Conservation (phyloP, 768 basidiomycete genomes). For the Artomyces pyxidatus region DNA sequence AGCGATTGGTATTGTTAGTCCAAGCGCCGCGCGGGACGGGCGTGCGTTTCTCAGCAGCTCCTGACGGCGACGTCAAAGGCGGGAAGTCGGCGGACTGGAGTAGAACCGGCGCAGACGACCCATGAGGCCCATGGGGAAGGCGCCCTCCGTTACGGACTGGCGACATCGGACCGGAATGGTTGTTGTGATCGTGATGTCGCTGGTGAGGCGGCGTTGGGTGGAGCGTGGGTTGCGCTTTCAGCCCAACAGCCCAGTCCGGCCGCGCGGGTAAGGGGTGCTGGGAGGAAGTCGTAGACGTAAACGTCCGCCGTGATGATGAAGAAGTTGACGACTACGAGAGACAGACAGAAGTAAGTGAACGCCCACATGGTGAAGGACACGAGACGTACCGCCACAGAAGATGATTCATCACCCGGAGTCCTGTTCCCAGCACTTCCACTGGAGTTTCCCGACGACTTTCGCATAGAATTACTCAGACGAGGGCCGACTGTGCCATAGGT, state of each 20-base stretch:
- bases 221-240: conserved; percentile 67
- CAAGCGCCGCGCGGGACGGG: conserved; percentile 61
- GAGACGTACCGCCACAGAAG: conserved; percentile 64
- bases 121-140: background rate
- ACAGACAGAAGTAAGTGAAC: background rate
- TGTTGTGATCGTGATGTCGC: conserved; percentile 46
- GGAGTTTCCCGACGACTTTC: conserved; percentile 42
- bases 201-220: conserved; percentile 33
- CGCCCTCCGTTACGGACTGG: conserved; percentile 25
- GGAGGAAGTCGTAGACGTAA: conserved; percentile 68
- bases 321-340: conserved; percentile 62
- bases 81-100: conserved; percentile 27
- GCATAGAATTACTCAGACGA: conserved; percentile 42
- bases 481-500: conserved; percentile 51
- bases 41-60: conserved; percentile 41
- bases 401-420: conserved; percentile 66
- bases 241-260: conserved; percentile 85
- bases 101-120: conserved; percentile 14
- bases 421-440: conserved; percentile 46
- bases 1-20: conserved; percentile 47
- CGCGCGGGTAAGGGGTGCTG: conserved; percentile 72
- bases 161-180: conserved; percentile 30
- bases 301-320: conserved; percentile 72
- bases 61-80: conserved; percentile 19
- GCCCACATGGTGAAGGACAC: background rate